Base-by-base conservation (phyloP, 2,329 filamentous ascomycete species). In the Xylariaceae sp. region DNA sequence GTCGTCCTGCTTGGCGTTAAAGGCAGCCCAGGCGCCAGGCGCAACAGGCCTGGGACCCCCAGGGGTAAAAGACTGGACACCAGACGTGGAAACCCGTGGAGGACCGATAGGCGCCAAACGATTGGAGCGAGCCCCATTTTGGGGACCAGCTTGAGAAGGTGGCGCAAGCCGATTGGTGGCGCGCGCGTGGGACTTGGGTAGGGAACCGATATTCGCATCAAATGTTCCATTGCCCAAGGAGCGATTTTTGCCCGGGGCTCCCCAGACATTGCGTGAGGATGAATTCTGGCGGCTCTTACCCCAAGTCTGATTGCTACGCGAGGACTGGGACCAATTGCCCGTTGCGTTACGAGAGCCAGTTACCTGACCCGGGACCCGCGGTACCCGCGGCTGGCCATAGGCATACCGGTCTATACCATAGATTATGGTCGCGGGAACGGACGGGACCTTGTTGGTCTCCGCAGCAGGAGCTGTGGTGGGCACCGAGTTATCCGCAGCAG, bases 191-290 rank as follows among this genome's bases (percentile, higher is more conserved):
- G 23, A 30, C 5, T 30, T 30, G 23, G 23, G 23, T 30, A 30
- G 23, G 23, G 23, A 30, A 30, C 23, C 23, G 5, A 73, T 66
- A 51, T 70, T 72, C 11, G 69, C 64, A 58, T 82, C 85, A 68
- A 92, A 92, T 0, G 88, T 90, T 49, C 89, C 89, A 71, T 92
- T 92, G 2, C 89, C 89, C 17, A 92, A 84, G 9, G 84, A 86
- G 56, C 86, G 82, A 65, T 89, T 86, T 66, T 83, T 87, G 57
- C 84, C 84, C n/a, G 86, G 87, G 49, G 88, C 84, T 15, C 86
- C 88, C 89, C 89, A 92, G 15, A 92, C 87, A 69, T 88, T 90
- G 52, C 81, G 78, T 10, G 78, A 72, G 9, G 76, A 64, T 9
- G 76, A 64, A 50, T 77, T 74, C 52, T 79, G 80, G 44, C 74